phyloP scores from a whole-genome alignment of 495 filamentous ascomycete genomes.

The Penicillium mononematosum region DNA sequence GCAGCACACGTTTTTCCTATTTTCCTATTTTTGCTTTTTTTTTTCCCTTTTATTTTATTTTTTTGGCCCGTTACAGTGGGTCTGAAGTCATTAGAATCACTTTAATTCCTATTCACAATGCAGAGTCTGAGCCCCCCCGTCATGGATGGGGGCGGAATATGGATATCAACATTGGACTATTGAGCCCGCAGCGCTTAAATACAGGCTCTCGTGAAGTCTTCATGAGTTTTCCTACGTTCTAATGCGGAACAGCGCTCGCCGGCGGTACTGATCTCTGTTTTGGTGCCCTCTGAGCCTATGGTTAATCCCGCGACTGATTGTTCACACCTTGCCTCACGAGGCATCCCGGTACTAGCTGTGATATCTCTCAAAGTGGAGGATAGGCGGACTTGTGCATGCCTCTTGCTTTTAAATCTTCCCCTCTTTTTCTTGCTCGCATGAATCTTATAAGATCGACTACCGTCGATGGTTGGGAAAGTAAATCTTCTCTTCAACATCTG shows the following conservation, averaged over 20 bases:
- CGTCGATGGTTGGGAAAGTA: constrained; percentile 5
- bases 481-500: constrained; percentile 2
- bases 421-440: constrained; percentile 8
- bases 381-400: constrained; percentile 21
- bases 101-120: constrained; percentile 21
- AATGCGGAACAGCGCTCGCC: constrained; percentile 38
- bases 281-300: constrained; percentile 43
- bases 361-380: constrained; percentile 29
- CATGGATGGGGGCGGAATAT: constrained; percentile 26
- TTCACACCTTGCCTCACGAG: constrained; percentile 41
- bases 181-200: constrained; percentile 41
- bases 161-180: constrained; percentile 26
- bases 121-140: constrained; percentile 34
- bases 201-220: constrained; percentile 40
- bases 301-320: constrained; percentile 29
- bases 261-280: constrained; percentile 34
- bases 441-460: constrained; percentile 13
- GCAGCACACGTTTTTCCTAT: not conserved
- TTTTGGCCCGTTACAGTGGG: constrained; percentile 4
- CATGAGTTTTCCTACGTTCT: constrained; percentile 27
- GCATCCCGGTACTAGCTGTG: constrained; percentile 34
- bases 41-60: not conserved
- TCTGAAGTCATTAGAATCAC: constrained; percentile 7
- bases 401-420: constrained; percentile 17
- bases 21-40: not conserved